Evolutionary conservation across 1,284 basidiomycete genomes (phyloP), one percentile per base, ranked within the genome.

Genomic region (Farysia itapuensis): DNA sequence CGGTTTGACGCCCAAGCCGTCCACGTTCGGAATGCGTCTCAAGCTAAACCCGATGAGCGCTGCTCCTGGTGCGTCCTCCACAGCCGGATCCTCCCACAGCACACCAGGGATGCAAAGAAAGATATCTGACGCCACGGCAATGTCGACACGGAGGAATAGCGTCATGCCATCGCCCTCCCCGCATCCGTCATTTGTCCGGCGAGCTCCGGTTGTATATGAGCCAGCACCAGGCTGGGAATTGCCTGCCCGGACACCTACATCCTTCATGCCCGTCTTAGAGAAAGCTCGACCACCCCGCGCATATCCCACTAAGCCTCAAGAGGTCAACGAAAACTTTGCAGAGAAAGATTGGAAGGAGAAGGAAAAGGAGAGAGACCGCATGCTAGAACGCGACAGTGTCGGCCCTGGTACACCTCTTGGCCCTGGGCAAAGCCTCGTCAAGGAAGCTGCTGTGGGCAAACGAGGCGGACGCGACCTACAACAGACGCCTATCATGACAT

Each of bases 301-400:
- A 3, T 72, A 72, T 26, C 67, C 72, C 2, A 72, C 60, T 22
- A 59, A 66, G 30, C 72, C 71, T 6, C 41, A 49, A n/a, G 58
- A 75, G 32, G 72, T 75, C 33, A 50, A 60, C 31, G 70, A 70
- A 19, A 52, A 75, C 38, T 75, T 74, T 38, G 59, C 72, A 25
- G 34, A 60, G 38, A 58, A 60, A 37, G 72, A 75, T 35, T 74
- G 72, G 70, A 64, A 61, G 35, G 69, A 71, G 32, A 49, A 63
- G 40, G 68, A 71, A 28, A 52, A 67, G 5, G 68, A 72, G 31
- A 50, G 70, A 4, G 72, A 74, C 33, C 46, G 47, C 14, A 33
- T 52, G 42, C 53, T 54, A 5, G 60, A 64, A 40, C 53, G 60
- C 22, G 60, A 64, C 21, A 58, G 54, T 21, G 46, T 58, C 11